Evolutionary conservation across 768 basidiomycete species (phyloP).

Genomic region (Boletellus ananas): DNA sequence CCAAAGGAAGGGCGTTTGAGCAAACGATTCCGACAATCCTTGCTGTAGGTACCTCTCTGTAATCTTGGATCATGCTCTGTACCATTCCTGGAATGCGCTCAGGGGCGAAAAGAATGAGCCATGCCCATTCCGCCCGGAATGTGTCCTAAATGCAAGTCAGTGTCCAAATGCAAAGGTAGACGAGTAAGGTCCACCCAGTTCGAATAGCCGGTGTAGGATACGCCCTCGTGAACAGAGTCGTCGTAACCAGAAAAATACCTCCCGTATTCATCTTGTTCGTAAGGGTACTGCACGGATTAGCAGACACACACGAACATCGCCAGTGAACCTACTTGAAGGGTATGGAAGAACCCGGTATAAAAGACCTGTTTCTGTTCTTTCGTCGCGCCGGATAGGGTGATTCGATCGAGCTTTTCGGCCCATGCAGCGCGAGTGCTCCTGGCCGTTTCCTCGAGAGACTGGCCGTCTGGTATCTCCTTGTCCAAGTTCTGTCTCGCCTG

Average conservation of each 20-base stretch:
- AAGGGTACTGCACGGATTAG: conserved; percentile 56
- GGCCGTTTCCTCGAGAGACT: conserved; percentile 51
- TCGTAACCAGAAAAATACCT: conserved; percentile 78
- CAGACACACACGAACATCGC: background rate
- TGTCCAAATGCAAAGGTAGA: background rate
- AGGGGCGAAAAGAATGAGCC: conserved; percentile 72
- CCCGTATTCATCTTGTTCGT: conserved; percentile 65
- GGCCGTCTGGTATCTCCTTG: conserved; percentile 44
- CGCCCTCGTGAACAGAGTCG: conserved; percentile 54
- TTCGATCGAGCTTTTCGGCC: conserved; percentile 53
- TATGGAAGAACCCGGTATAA: conserved; percentile 63
- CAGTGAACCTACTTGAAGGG: conserved; percentile 45
- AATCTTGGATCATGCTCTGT: conserved; percentile 78
- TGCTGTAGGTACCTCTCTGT: conserved; percentile 45
- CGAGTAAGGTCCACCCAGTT: conserved; percentile 53
- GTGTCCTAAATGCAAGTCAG: conserved; percentile 51
- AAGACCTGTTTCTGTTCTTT: conserved; percentile 46
- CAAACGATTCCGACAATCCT: background rate
- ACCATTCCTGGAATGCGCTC: conserved; percentile 76
- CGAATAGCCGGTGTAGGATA: conserved; percentile 79
- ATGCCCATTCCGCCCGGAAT: conserved; percentile 75
- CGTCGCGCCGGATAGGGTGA: conserved; percentile 48
- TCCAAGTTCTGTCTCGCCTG: conserved; percentile 57
- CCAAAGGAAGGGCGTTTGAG: background rate
- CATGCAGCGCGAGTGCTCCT: conserved; percentile 46